Base-by-base conservation (phyloP, 257 asterid species). In the Salvia splendens region DNA sequence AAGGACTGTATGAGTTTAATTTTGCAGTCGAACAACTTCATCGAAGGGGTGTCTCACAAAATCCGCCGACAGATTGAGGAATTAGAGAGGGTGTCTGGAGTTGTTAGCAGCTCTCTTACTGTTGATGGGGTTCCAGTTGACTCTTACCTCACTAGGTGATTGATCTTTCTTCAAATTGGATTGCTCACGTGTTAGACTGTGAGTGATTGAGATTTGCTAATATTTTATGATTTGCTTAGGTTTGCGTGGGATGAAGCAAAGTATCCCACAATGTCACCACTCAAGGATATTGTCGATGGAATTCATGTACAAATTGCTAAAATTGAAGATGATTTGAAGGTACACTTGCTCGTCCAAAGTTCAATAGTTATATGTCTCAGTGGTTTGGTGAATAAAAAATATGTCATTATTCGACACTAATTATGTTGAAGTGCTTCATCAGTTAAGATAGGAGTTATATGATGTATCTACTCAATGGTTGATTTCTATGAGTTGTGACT, bases 241-340 rank as follows among this genome's bases (percentile, higher is more conserved):
- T 91, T 89, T 56, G 89, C 78, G 38, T 88, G 96, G 98, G 98
- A 91, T 20, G 98, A 91, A 75, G 95, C 96, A 5, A 91, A 85
- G 73, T 84, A 86, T 78, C 98, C 96, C 0, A 85, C 92, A 63
- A 81, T 91, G 94, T 91, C 96, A 12, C 92, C 94, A 10, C 91
- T 88, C 49, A 82, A 70, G 83, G 96, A 91, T 81, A 80, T 75
- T 61, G 94, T 89, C 76, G 95, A 86, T 69, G 96, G 93, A 61
- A 85, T 91, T 82, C 98, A 91, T 72, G 75, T 64, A 55, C 96
- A 85, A 48, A 80, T 91, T 15, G 86, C 95, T 52, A 88, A 78
- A 80, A 88, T 91, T 75, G 97, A 91, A 81, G 96, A 91, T 85
- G 98, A 91, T 73, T 88, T 91, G 68, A 91, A 91, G 98, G 98